phyloP scores from a whole-genome alignment of 139 green algal genomes.

The Limnomonas spitsbergensis region DNA sequence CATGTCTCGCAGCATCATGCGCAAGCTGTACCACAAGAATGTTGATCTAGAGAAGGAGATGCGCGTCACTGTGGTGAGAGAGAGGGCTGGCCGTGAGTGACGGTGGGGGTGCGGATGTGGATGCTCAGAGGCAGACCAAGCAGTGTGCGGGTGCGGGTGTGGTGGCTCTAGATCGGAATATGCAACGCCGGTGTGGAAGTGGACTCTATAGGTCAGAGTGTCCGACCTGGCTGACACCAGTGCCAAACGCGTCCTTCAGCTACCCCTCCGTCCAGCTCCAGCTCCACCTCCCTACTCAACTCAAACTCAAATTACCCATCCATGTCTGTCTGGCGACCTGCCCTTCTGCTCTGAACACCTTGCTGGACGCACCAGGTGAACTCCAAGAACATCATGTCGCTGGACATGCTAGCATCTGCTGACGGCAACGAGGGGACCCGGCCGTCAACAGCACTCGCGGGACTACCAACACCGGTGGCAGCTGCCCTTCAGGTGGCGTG shows the following conservation, averaged over 20 bases:
- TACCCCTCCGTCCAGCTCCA: no score
- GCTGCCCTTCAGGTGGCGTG: neutral
- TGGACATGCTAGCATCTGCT: neutral
- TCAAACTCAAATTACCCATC: no score
- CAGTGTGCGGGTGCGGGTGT: no score
- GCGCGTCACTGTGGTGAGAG: neutral
- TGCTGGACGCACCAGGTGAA: neutral
- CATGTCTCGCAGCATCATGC: slow-evolving; percentile 54
- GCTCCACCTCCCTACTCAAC: no score
- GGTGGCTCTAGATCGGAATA: no score
- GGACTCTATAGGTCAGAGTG: no score
- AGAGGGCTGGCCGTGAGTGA: neutral
- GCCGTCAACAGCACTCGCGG: neutral
- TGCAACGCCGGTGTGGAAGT: no score
- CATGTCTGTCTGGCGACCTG: no score
- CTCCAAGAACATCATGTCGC: neutral
- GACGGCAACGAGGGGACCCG: neutral
- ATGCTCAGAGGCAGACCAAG: no score
- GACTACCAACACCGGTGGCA: neutral
- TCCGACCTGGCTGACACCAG: no score
- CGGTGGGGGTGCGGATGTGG: neutral
- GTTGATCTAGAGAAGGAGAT: slow-evolving; percentile 49
- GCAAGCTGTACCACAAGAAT: slow-evolving; percentile 53
- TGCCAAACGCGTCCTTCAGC: no score
- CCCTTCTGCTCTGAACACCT: no score